phyloP scores from a whole-genome alignment of 257 asterid genomes.

The Jacaranda copaia region DNA sequence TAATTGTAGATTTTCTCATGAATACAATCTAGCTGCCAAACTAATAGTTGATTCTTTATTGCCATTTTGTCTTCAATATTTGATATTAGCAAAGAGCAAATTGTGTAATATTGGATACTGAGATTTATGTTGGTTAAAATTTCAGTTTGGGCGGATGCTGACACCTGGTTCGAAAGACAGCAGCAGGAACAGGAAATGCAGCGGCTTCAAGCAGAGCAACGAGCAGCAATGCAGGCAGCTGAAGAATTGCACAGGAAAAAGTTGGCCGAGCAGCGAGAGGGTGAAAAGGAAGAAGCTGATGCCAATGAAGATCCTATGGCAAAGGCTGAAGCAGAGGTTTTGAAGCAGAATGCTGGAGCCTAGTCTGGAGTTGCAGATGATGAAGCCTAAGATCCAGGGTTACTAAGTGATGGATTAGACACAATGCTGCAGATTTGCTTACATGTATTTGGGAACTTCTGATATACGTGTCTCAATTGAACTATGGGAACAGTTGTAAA shows the following conservation, averaged over 20 bases:
- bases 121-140: neutral
- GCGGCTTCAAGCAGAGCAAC: conserved; percentile 69
- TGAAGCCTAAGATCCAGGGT: neutral
- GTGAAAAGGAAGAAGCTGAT: conserved; percentile 77
- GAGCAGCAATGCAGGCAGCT: conserved; percentile 66
- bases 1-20: too few species aligned
- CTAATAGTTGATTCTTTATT: too few species aligned
- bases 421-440: conserved; percentile 4
- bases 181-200: conserved; percentile 80
- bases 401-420: neutral
- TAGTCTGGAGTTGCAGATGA: conserved; percentile 29
- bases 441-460: conserved; percentile 13
- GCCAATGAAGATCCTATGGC: conserved; percentile 71
- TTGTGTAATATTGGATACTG: neutral
- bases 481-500: neutral
- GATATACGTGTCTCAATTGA: neutral
- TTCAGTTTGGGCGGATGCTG: conserved; percentile 90
- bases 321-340: conserved; percentile 74
- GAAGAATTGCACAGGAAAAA: conserved; percentile 75
- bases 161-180: conserved; percentile 83
- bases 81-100: too few species aligned
- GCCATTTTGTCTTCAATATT: too few species aligned
- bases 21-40: too few species aligned
- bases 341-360: conserved; percentile 56
- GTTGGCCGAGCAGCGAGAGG: conserved; percentile 84